A percentile compares a stretch with the other conserved stretches of the same genome.
phyloP scores from a whole-genome alignment of 2,329 filamentous ascomycete species.

The Botrytis galanthina region DNA sequence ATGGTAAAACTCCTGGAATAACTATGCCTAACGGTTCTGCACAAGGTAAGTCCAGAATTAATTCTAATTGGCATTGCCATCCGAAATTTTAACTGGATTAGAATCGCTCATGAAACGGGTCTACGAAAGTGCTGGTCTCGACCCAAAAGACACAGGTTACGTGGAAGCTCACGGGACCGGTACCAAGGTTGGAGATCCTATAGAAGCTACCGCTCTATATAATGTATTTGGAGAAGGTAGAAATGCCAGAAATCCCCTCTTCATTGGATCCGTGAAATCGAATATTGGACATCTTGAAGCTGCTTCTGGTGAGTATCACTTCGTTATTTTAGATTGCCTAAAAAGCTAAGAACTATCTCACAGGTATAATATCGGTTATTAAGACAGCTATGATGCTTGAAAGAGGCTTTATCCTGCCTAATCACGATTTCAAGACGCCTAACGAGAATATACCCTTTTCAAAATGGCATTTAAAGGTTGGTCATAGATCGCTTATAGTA shows the following conservation, averaged over 20 bases:
- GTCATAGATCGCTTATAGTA: neutral
- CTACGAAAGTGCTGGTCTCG: slow-evolving; percentile 23
- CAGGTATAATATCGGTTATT: slow-evolving; percentile 45
- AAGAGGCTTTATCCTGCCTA: slow-evolving; percentile 29
- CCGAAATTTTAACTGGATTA: slow-evolving; percentile 20
- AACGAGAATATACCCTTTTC: slow-evolving; percentile 42
- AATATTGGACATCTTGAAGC: slow-evolving; percentile 47
- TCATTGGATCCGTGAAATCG: slow-evolving; percentile 36
- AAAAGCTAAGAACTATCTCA: slow-evolving; percentile 19
- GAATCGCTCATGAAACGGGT: slow-evolving; percentile 33
- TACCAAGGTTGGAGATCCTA: slow-evolving; percentile 21
- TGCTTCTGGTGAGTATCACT: slow-evolving; percentile 26
- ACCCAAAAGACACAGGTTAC: slow-evolving; percentile 20
- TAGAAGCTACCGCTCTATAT: slow-evolving; percentile 29
- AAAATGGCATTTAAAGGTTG: slow-evolving; percentile 42
- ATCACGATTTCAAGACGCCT: slow-evolving; percentile 34
- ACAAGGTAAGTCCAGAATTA: slow-evolving; percentile 36
- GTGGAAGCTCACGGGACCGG: slow-evolving; percentile 31
- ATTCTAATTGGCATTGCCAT: neutral
- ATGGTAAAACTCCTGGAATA: slow-evolving; percentile 57
- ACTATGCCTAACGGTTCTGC: slow-evolving; percentile 51
- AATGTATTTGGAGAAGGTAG: slow-evolving; percentile 33
- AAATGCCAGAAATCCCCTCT: slow-evolving; percentile 25
- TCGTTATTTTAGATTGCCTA: too few species aligned
- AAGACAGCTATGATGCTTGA: slow-evolving; percentile 44